These are phyloP conservation scores for Arachis monticola DNA, from an alignment of 331 rosid species.

Conservation along the genomic window DNA sequence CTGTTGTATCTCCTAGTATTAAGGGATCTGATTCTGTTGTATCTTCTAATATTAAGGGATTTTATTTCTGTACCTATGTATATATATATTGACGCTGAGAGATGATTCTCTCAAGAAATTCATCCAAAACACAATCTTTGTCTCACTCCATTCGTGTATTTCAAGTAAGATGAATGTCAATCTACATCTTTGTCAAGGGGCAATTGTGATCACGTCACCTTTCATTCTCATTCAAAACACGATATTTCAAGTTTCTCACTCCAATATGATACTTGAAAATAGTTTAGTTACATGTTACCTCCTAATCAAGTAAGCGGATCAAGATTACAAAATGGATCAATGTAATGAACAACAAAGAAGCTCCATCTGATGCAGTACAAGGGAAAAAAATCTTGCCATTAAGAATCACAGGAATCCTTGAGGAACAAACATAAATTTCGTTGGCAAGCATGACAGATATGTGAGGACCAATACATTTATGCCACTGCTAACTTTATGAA, in stretches of 20 bases:
- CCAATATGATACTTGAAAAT: background rate
- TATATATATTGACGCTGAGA: no score
- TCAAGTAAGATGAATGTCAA: background rate
- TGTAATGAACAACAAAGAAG: background rate
- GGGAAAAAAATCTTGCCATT: background rate
- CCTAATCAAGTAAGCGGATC: background rate
- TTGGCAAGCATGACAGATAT: background rate
- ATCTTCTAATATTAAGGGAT: no score
- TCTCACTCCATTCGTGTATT: no score
- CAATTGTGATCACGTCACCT: no score
- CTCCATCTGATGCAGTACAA: background rate
- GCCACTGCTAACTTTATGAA: background rate
- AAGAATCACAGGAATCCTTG: background rate
- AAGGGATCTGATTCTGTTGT: no score
- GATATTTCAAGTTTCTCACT: background rate
- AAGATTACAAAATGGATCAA: background rate
- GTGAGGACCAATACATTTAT: background rate
- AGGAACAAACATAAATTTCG: slow-evolving; percentile 5
- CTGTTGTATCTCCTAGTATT: no score
- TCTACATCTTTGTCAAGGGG: background rate
- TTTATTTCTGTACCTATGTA: no score
- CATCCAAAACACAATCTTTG: no score
- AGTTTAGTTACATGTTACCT: background rate
- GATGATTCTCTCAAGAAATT: no score
- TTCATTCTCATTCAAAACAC: background rate